phyloP scores from a whole-genome alignment of 106 monocot species.

The Apostasia ramifera region DNA sequence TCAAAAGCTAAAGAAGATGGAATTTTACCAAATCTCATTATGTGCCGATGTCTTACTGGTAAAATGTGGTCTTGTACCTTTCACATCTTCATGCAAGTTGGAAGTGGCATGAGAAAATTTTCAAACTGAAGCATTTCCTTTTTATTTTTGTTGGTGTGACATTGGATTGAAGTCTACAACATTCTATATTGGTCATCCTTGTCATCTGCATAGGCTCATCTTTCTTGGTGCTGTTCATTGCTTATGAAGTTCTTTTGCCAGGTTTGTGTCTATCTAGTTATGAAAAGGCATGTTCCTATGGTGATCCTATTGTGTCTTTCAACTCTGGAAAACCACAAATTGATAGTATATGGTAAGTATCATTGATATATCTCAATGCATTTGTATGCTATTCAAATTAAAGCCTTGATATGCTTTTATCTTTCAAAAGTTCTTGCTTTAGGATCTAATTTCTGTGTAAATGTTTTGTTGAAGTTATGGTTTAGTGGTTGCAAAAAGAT shows the following conservation, averaged over 20 bases:
- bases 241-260: constrained; percentile 17
- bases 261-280: constrained; percentile 72
- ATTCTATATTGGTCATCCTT: background rate
- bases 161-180: background rate
- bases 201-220: background rate
- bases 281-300: constrained; percentile 46
- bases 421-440: too few relatives aligned
- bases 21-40: constrained; percentile 53
- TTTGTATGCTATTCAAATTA: background rate
- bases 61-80: background rate
- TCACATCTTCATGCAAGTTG: background rate
- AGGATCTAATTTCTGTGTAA: too few relatives aligned
- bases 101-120: background rate
- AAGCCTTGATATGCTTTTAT: too few relatives aligned
- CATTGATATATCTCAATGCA: background rate
- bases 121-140: background rate
- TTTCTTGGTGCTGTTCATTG: background rate
- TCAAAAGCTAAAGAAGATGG: constrained; percentile 56
- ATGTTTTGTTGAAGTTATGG: too few relatives aligned
- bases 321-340: constrained; percentile 67
- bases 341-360: constrained; percentile 65
- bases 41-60: constrained; percentile 81
- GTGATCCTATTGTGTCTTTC: constrained; percentile 60
- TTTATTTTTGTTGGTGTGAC: background rate
- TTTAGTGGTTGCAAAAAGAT: too few relatives aligned